Conservation (phyloP, 1,284 basidiomycete genomes). For the Apiotrichum laibachii region DNA sequence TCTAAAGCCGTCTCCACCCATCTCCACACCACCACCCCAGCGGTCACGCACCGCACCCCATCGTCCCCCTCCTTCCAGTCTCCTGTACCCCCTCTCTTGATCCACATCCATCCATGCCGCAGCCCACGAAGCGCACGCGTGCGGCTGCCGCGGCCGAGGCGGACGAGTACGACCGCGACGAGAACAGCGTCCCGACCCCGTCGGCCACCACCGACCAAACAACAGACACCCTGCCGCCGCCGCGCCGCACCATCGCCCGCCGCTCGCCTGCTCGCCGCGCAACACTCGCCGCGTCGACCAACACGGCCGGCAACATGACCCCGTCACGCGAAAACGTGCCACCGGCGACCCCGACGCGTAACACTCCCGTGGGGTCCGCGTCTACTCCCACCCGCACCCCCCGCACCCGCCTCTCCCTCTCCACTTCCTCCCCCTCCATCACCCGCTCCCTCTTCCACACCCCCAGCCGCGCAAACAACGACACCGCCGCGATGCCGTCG, state of each 20-base stretch:
- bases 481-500: not conserved
- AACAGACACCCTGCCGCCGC: slow-evolving; percentile 1
- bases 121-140: slow-evolving; percentile 25
- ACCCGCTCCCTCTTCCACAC: not conserved
- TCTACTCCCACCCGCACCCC: slow-evolving; percentile 4
- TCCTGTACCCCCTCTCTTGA: not conserved
- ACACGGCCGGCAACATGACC: not conserved
- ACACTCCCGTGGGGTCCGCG: slow-evolving; percentile 17
- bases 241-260: slow-evolving; percentile 11
- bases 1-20: no score
- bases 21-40: not conserved
- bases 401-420: slow-evolving; percentile 1
- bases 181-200: slow-evolving; percentile 1
- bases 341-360: slow-evolving; percentile 22
- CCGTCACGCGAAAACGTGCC: not conserved
- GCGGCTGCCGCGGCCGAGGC: slow-evolving; percentile 14
- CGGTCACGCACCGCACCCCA: not conserved
- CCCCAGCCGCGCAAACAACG: slow-evolving; percentile 23
- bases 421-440: not conserved
- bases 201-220: not conserved
- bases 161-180: slow-evolving; percentile 6
- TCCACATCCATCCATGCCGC: slow-evolving; percentile 10
- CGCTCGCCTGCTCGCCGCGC: slow-evolving; percentile 6
- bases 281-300: not conserved
- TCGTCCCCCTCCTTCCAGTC: not conserved